Evolutionary conservation across 2,329 filamentous ascomycete species (phyloP), one percentile per base, ranked within the genome.

Genomic region (Colletotrichum musae): DNA sequence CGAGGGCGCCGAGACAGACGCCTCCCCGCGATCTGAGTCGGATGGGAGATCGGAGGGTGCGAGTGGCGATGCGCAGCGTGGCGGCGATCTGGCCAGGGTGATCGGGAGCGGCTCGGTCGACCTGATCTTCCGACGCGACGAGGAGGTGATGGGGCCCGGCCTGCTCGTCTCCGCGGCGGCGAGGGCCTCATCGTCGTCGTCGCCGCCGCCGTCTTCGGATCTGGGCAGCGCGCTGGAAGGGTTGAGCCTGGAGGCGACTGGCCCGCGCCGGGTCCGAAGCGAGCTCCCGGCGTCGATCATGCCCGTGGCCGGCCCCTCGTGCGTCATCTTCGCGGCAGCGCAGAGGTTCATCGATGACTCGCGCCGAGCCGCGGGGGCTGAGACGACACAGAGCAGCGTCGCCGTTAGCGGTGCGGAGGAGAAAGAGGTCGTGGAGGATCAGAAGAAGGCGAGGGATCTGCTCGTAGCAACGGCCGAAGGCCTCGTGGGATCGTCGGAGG

Each of bases 141-240:
- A 43, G 15, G 21, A 45, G 50, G 64, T 68, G n/a, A 47, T 16
- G 12, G 65, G 61, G 6, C 47, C 47, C 12, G 65, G 54, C 10
- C n/a, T 60, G 15, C 56, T 66, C 16, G 54, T 54, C 47, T 50
- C 53, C 18, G 36, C 21, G 21, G 21, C 21, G 21, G 21, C 2
- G 32, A 52, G 1, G 1, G 7, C 9, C 7, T 36, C 32, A 0
- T 10, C 32, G 1, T 36, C 32, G 4, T 36, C 7, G 3, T 36
- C 32, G 10, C 32, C 32, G 32, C 7, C 47, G 10, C 24, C 52
- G 21, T 39, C 18, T 13, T 48, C 52, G 26, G 21, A 64, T 2
- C 13, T 32, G n/a, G 28, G 32, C 15, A 15, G 15, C 16, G 48
- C 28, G 16, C 32, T 56, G 5, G 48, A 45, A 9, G 26, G 26